Conservation (phyloP, 2,329 filamentous ascomycete genomes). For the Samsoniella hepiali region DNA sequence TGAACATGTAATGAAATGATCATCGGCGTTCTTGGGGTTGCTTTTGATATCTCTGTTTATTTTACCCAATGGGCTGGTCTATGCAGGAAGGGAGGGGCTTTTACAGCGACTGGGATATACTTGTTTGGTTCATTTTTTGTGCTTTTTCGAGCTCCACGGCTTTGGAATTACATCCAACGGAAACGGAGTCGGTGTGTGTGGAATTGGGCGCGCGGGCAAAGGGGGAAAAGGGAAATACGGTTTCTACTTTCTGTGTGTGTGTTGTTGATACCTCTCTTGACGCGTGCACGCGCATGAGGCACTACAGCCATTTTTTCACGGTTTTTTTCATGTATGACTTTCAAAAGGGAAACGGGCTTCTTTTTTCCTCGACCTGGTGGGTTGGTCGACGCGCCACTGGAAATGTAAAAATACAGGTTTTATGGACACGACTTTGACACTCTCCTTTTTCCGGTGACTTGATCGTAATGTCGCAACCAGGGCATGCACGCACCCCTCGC, state of each 20-base stretch:
- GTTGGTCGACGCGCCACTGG: constrained; percentile 5
- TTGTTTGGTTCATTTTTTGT: not conserved
- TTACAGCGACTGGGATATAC: constrained; percentile 12
- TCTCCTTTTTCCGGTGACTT: not conserved
- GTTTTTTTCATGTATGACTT: constrained; percentile 8
- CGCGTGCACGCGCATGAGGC: not conserved
- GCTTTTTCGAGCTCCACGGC: not conserved
- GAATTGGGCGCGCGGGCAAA: constrained; percentile 4
- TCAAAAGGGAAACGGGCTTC: not conserved
- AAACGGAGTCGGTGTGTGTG: constrained; percentile 8
- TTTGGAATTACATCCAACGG: not conserved
- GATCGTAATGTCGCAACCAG: not conserved
- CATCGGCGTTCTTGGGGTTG: constrained; percentile 28
- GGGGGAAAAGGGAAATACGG: constrained; percentile 6
- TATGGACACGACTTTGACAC: not conserved
- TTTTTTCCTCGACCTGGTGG: constrained; percentile 5
- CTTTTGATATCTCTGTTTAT: constrained; percentile 11
- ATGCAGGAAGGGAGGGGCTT: not conserved
- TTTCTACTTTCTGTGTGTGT: constrained; percentile 1
- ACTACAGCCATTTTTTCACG: not conserved
- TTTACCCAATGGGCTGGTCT: constrained; percentile 12
- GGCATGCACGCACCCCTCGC: not conserved
- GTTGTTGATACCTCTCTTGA: constrained; percentile 9
- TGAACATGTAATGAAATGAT: constrained; percentile 24
- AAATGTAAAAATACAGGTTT: constrained; percentile 10